Evolutionary conservation across 768 basidiomycete species (phyloP).

Genomic region (Termitomyces sp.): DNA sequence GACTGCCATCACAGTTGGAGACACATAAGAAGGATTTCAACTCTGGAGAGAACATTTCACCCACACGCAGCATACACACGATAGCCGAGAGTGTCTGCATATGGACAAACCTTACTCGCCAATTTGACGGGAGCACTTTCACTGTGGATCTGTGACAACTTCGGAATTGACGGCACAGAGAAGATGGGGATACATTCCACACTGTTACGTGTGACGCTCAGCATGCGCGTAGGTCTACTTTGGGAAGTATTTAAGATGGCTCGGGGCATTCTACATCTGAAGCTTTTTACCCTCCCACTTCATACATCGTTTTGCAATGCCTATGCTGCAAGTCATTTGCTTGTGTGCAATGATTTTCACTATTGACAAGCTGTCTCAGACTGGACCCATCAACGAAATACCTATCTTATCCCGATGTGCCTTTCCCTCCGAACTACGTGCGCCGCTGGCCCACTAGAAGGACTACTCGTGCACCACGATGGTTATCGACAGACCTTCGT

Average conservation of each 20-base stretch:
- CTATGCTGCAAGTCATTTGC: conserved; percentile 40
- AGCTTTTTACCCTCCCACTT: not conserved
- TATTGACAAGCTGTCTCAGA: conserved; percentile 26
- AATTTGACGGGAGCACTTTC: not conserved
- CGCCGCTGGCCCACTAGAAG: conserved; percentile 73
- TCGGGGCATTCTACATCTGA: not conserved
- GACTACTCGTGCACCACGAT: conserved; percentile 62
- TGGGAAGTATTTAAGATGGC: conserved; percentile 9
- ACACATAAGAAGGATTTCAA: not conserved
- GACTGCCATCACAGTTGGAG: not conserved
- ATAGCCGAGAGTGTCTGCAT: not conserved
- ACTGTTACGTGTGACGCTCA: not conserved
- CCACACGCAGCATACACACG: too few relatives aligned
- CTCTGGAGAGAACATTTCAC: not conserved
- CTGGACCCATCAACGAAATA: conserved; percentile 70
- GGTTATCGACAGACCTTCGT: conserved; percentile 80
- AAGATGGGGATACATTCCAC: not conserved
- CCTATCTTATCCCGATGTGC: conserved; percentile 62
- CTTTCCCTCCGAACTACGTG: conserved; percentile 40
- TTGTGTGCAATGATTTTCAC: not conserved
- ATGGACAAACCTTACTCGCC: not conserved
- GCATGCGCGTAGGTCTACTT: not conserved
- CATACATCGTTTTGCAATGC: conserved; percentile 25
- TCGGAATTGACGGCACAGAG: not conserved
- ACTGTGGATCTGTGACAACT: not conserved